Base-by-base conservation (phyloP, 1,139 yeast species). In the Kodamaea sp. region DNA sequence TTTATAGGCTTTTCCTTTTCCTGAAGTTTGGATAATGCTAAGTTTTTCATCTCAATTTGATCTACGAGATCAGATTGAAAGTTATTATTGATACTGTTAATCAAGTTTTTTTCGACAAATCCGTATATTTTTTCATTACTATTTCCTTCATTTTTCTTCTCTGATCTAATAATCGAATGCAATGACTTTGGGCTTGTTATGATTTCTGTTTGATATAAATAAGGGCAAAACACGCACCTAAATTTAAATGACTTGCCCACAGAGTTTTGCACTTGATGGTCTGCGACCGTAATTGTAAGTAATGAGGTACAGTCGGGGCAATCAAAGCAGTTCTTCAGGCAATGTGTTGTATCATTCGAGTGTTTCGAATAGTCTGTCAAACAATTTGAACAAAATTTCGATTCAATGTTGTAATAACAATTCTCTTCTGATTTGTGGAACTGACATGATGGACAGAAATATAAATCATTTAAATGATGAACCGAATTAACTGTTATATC, bases 401-500 rank as follows among this genome's bases (percentile, higher is more conserved):
- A 46, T 15, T 53, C 59, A 7, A 62, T 47, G 12, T 49, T 53
- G 36, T 47, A 52, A 26, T 44, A 51, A 28, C 61, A 57, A 44
- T 71, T 65, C 34, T 46, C 44, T 7, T 40, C 40, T 31, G 72
- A 62, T 43, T 57, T 58, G 10, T 58, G 58, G 20, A 38, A 34
- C 39, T 64, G 71, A 41, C 76, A 70, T 12, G 55, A 50, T 4
- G 71, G 70, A 43, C 76, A 70, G 41, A 67, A 68, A 38, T 53
- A 62, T n/a, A 67, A 46, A 11, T 60, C 52, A 5, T 55, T 38
- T 6, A 53, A 42, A 6, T 32, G 45, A 24, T 44, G 46, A 3
- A 45, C 41, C 6, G 40, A 29, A 33, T 46, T 45, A 37, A 40
- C 34, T 8, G 46, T 32, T 34, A 41, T 43, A 12, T 37, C 40